Evolutionary conservation across 1,284 basidiomycete species (phyloP).

Genomic region (Stygiomarasmius scandens): DNA sequence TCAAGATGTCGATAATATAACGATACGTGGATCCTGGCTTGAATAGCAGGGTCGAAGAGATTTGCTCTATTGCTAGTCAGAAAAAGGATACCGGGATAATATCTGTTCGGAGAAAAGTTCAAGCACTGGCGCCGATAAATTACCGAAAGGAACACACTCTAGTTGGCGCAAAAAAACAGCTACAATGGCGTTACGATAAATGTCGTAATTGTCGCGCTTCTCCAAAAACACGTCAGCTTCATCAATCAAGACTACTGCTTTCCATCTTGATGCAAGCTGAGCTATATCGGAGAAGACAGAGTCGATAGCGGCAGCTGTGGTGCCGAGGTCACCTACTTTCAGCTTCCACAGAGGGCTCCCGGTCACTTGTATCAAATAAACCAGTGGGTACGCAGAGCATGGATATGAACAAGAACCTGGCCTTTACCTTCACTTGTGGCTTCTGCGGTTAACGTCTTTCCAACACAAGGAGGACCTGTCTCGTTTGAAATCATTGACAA

Average conservation of each 20-base stretch:
- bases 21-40: constrained; percentile 21
- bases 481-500: too few species aligned
- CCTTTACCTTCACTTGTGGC: too few species aligned
- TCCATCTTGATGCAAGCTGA: constrained; percentile 33
- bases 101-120: too few species aligned
- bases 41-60: constrained; percentile 37
- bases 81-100: constrained; percentile 38
- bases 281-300: constrained; percentile 25
- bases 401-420: too few species aligned
- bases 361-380: constrained; percentile 8
- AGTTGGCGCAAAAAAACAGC: constrained; percentile 33
- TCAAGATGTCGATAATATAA: constrained; percentile 32
- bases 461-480: too few species aligned
- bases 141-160: constrained; percentile 21
- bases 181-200: constrained; percentile 37
- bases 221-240: constrained; percentile 41
- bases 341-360: constrained; percentile 35
- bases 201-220: constrained; percentile 24
- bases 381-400: too few species aligned
- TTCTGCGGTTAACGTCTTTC: too few species aligned
- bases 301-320: constrained; percentile 27
- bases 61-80: constrained; percentile 38
- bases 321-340: constrained; percentile 36
- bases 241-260: constrained; percentile 38
- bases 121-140: too few species aligned